Evolutionary conservation across 108 stramenopile species (phyloP).

Genomic region (Cylindrotheca closterium): DNA sequence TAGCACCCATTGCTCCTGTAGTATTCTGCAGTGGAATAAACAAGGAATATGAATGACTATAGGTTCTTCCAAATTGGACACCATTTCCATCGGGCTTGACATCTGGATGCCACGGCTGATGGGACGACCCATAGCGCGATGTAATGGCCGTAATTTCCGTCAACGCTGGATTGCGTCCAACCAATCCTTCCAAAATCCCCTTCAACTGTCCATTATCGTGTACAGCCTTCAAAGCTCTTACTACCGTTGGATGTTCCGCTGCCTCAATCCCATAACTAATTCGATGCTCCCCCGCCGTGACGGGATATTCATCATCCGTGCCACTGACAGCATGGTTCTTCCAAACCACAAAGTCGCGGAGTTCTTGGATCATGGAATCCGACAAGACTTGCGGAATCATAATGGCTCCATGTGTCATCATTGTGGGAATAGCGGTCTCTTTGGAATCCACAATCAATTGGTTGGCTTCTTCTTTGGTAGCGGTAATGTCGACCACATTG

Average conservation of each 20-base stretch:
- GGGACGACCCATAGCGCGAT: constrained; percentile 25
- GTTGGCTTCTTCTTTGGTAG: constrained; percentile 8
- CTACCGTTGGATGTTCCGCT: constrained; percentile 49
- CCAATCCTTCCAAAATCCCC: constrained; percentile 24
- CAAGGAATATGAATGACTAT: constrained; percentile 53
- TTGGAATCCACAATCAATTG: constrained; percentile 7
- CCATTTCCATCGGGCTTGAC: constrained; percentile 57
- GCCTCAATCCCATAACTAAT: constrained; percentile 55
- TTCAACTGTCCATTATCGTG: constrained; percentile 31
- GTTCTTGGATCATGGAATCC: constrained; percentile 15
- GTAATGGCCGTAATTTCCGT: constrained; percentile 67
- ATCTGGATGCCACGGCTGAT: constrained; percentile 59
- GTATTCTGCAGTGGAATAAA: constrained; percentile 59
- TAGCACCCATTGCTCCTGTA: constrained; percentile 53
- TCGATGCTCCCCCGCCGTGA: constrained; percentile 39
- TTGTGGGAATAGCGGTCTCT: constrained; percentile 20
- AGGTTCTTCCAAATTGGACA: constrained; percentile 55
- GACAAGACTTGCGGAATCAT: constrained; percentile 37
- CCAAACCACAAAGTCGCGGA: constrained; percentile 38
- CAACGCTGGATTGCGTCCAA: constrained; percentile 55
- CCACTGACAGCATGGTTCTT: constrained; percentile 42
- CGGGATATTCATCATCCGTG: constrained; percentile 33
- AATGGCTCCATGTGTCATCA: constrained; percentile 52
- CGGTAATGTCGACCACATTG: constrained; percentile 31
- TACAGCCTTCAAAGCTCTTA: constrained; percentile 42